Conservation (phyloP, 495 filamentous ascomycete species). For the Xylaria nigripes region DNA sequence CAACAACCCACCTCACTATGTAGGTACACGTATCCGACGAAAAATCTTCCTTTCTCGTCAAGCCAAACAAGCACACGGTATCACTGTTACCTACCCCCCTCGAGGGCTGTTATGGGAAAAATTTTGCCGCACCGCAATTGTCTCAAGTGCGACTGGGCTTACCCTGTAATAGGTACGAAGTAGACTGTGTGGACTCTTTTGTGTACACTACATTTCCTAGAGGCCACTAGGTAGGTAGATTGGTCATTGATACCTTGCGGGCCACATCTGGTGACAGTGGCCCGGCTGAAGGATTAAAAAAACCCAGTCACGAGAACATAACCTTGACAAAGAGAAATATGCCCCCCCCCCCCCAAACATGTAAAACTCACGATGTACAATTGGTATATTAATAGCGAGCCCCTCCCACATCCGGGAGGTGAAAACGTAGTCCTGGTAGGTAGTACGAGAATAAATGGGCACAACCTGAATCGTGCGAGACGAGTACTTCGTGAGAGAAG, state of each 20-base stretch:
- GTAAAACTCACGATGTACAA: constrained; percentile 12
- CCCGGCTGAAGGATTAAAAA: not conserved
- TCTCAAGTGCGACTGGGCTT: too few relatives aligned
- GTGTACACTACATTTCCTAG: too few relatives aligned
- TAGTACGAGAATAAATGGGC: not conserved
- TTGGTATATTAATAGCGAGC: constrained; percentile 18
- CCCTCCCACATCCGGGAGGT: not conserved
- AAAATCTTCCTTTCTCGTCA: not conserved
- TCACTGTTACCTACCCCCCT: too few relatives aligned
- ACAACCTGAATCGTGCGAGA: not conserved
- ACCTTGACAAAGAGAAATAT: constrained; percentile 26
- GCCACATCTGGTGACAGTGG: not conserved
- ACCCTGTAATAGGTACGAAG: too few relatives aligned
- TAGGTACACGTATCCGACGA: not conserved
- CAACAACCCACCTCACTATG: not conserved
- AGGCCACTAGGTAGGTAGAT: too few relatives aligned
- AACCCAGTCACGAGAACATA: constrained; percentile 6
- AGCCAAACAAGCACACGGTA: not conserved
- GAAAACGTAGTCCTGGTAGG: not conserved
- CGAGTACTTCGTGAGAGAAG: too few relatives aligned
- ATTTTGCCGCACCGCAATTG: too few relatives aligned
- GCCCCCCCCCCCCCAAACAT: constrained; percentile 5
- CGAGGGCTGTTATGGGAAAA: too few relatives aligned
- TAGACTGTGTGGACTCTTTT: too few relatives aligned
- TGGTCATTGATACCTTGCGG: not conserved